Conservation (phyloP, 1,284 basidiomycete genomes). For the Pseudozyma pruni region DNA sequence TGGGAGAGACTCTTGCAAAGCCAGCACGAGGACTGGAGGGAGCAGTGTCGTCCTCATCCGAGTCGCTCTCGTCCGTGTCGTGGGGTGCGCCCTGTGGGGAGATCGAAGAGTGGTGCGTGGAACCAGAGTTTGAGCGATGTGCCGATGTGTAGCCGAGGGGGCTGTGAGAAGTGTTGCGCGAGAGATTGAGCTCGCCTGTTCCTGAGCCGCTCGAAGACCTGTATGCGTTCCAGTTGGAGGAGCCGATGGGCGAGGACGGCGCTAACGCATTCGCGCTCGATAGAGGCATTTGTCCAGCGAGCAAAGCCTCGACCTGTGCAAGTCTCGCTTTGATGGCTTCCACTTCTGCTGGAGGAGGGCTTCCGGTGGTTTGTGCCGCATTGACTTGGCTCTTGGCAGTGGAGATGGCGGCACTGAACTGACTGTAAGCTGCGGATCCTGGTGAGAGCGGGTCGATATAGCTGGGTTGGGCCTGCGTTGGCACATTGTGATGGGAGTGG, state of each 20-base stretch:
- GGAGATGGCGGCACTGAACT: conserved; percentile 42
- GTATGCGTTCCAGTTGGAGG: conserved; percentile 41
- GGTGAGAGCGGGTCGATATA: conserved; percentile 32
- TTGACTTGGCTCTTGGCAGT: conserved; percentile 36
- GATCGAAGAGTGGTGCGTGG: conserved; percentile 23
- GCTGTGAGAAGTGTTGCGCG: conserved; percentile 27
- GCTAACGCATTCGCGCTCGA: conserved; percentile 26
- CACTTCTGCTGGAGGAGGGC: conserved; percentile 51
- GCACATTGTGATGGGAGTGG: conserved; percentile 13
- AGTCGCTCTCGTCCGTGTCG: conserved; percentile 35
- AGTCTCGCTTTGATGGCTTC: conserved; percentile 64
- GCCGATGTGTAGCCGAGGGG: conserved; percentile 14
- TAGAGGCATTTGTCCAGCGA: conserved; percentile 38
- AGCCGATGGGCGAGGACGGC: conserved; percentile 22
- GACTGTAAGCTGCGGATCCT: conserved; percentile 31
- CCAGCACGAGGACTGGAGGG: conserved; percentile 20
- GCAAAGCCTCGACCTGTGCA: conserved; percentile 57
- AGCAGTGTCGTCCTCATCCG: conserved; percentile 33
- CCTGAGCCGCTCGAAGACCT: conserved; percentile 15
- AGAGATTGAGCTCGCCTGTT: conserved; percentile 21
- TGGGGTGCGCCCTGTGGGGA: conserved; percentile 20
- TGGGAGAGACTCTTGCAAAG: conserved; percentile 10
- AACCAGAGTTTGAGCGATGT: conserved; percentile 19
- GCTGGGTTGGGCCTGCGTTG: conserved; percentile 8
- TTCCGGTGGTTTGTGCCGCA: conserved; percentile 20